These are phyloP conservation scores for Scutellaria minor DNA, from an alignment of 257 asterid species.

Conservation along the genomic window DNA sequence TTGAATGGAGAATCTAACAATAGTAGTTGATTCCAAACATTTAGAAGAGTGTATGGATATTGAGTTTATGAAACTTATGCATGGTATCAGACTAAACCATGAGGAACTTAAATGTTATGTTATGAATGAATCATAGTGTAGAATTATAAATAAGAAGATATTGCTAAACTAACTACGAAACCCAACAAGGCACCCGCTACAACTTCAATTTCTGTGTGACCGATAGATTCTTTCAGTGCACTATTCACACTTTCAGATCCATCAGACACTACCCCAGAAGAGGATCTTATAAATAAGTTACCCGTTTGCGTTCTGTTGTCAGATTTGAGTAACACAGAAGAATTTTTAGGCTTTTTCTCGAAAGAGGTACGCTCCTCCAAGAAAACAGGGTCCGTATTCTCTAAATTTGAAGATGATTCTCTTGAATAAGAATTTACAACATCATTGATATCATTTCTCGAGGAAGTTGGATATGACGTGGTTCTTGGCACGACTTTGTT, in stretches of 20 bases:
- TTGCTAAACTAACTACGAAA: constrained; percentile 64
- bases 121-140: constrained; percentile 6
- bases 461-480: constrained; percentile 40
- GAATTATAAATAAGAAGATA: constrained; percentile 47
- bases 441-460: constrained; percentile 39
- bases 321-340: constrained; percentile 51
- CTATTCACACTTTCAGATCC: constrained; percentile 34
- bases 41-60: neutral
- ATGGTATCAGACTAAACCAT: neutral
- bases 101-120: neutral
- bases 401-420: constrained; percentile 43
- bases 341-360: constrained; percentile 34
- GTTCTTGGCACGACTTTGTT: constrained; percentile 55
- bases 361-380: constrained; percentile 40
- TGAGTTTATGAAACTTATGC: constrained; percentile 6
- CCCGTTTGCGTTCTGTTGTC: constrained; percentile 35
- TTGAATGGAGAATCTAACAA: neutral
- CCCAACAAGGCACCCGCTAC: constrained; percentile 90
- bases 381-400: constrained; percentile 38
- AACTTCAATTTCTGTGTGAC: constrained; percentile 87
- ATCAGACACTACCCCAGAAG: constrained; percentile 27
- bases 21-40: constrained; percentile 6
- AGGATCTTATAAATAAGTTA: constrained; percentile 26
- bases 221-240: constrained; percentile 78
- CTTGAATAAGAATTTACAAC: constrained; percentile 40